Conservation (phyloP, 2,329 filamentous ascomycete species). For the Fusarium nelsonii region DNA sequence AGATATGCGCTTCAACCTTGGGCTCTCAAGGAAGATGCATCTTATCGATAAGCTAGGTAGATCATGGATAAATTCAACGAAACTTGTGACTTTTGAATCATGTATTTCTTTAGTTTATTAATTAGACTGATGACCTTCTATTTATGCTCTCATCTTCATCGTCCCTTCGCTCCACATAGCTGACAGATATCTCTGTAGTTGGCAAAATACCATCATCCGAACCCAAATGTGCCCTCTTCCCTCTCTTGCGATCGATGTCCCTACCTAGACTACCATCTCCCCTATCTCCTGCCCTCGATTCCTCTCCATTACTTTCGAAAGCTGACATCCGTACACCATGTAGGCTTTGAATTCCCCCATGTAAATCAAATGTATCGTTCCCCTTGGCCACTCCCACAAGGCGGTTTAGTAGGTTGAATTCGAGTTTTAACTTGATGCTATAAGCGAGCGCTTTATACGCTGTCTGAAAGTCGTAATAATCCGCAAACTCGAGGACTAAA, state of each 20-base stretch:
- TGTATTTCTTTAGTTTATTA: fast-evolving
- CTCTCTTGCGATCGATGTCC: neutral
- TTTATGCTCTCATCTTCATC: neutral
- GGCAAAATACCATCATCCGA: conserved; percentile 6
- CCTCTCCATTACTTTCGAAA: neutral
- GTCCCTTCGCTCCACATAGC: conserved; percentile 10
- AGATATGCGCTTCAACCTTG: too few species aligned
- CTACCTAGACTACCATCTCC: fast-evolving
- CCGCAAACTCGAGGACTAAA: conserved; percentile 54
- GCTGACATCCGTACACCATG: neutral
- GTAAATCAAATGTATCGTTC: neutral
- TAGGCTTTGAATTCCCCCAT: neutral
- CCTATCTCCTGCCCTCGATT: fast-evolving
- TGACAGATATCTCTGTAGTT: conserved; percentile 8
- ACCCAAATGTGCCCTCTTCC: neutral
- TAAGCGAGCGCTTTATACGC: conserved; percentile 49
- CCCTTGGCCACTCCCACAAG: conserved; percentile 23
- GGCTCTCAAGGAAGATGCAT: too few species aligned
- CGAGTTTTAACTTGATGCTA: conserved; percentile 55
- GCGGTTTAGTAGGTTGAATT: conserved; percentile 54
- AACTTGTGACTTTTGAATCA: neutral
- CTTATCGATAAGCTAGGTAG: too few species aligned
- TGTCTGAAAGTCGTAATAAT: conserved; percentile 49
- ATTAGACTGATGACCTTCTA: neutral
- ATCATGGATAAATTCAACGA: too few species aligned